Evolutionary conservation across 441 rosid genomes (phyloP).

Genomic region (Euphorbia corollata): DNA sequence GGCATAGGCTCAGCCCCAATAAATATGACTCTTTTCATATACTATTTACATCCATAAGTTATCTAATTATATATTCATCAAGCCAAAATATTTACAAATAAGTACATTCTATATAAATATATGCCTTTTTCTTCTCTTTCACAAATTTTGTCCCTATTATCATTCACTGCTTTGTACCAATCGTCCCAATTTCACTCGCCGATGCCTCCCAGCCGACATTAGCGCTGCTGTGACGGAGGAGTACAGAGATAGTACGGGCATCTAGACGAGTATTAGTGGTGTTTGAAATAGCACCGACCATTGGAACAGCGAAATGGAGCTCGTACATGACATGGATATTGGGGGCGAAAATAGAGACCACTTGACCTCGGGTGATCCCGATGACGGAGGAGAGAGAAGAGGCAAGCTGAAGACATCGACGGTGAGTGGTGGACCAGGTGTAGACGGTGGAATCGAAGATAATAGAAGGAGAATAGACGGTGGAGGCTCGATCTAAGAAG

Average conservation of each 20-base stretch:
- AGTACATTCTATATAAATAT: no score
- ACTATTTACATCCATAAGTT: no score
- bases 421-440: constrained; percentile 57
- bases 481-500: constrained; percentile 61
- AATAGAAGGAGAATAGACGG: constrained; percentile 51
- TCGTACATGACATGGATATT: constrained; percentile 68
- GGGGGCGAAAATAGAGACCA: constrained; percentile 60
- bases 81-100: no score
- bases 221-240: constrained; percentile 33
- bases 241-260: constrained; percentile 27
- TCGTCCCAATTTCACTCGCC: no score
- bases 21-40: no score
- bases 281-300: constrained; percentile 44
- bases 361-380: constrained; percentile 41
- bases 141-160: no score
- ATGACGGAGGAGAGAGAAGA: constrained; percentile 38
- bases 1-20: constrained; percentile 1
- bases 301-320: constrained; percentile 70
- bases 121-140: no score
- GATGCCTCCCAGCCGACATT: no score
- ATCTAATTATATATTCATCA: no score
- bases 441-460: constrained; percentile 35
- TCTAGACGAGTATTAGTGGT: constrained; percentile 33
- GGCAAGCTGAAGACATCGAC: constrained; percentile 59
- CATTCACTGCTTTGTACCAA: no score